Percentiles rank a stretch among this genome's conserved stretches.
phyloP scores from a whole-genome alignment of 345 rosid species.

The Euphorbia tirucalli region DNA sequence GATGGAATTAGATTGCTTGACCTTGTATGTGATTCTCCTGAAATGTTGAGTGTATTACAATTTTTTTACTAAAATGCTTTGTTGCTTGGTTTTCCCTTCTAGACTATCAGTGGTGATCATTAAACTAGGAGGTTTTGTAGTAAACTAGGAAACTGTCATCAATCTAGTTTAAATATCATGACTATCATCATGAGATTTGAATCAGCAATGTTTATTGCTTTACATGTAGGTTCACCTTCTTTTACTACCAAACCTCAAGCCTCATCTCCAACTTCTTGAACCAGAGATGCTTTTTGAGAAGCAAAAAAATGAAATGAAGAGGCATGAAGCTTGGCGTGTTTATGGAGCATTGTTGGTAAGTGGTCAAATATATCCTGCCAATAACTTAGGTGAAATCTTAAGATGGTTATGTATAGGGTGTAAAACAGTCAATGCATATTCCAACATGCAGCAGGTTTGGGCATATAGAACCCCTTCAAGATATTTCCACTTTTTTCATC shows the following conservation, averaged over 20 bases:
- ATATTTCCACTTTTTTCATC: constrained; percentile 65
- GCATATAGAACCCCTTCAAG: constrained; percentile 64
- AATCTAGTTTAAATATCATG: background rate
- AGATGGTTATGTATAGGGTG: background rate
- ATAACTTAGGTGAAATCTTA: background rate
- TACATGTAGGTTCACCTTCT: constrained; percentile 66
- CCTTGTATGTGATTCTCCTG: no score
- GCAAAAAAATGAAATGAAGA: constrained; percentile 85
- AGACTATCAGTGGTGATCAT: background rate
- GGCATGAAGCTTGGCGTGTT: constrained; percentile 91
- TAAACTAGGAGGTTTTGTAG: background rate
- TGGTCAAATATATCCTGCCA: constrained; percentile 1
- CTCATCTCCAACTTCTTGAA: constrained; percentile 78
- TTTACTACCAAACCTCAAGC: constrained; percentile 72
- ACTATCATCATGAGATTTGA: no score
- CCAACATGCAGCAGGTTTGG: constrained; percentile 77
- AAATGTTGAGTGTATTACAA: no score
- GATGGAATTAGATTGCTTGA: no score
- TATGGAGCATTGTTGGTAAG: constrained; percentile 85
- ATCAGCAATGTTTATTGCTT: constrained; percentile 8
- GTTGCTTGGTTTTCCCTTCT: background rate
- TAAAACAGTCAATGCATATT: constrained; percentile 13
- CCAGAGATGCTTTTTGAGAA: constrained; percentile 80
- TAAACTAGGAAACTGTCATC: background rate
- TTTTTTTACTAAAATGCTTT: no score